A percentile compares a stretch with the other conserved stretches of the same genome.
Evolutionary conservation across 371 early-diverging fungal species (phyloP).

Genomic region (Mucor racemosus): DNA sequence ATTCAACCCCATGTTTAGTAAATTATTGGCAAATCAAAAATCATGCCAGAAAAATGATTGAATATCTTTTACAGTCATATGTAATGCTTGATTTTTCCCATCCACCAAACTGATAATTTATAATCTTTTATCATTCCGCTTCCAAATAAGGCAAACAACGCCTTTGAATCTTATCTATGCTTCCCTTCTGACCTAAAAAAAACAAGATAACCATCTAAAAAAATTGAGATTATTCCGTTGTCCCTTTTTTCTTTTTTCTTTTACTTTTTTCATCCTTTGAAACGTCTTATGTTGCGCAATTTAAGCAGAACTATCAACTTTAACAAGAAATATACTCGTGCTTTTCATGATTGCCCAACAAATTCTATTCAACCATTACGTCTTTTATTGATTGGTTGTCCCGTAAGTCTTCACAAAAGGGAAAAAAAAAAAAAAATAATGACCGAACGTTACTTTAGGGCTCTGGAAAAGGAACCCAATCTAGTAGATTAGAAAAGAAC

Average conservation of each 20-base stretch:
- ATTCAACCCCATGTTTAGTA: not conserved
- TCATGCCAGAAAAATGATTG: not conserved
- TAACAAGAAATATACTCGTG: constrained; percentile 11
- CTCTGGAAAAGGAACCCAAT: constrained; percentile 89
- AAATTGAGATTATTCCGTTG: not conserved
- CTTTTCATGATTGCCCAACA: constrained; percentile 48
- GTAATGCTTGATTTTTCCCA: not conserved
- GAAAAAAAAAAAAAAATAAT: no score
- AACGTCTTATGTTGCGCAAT: constrained; percentile 10
- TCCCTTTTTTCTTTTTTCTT: not conserved
- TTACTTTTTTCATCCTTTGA: not conserved
- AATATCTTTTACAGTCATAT: not conserved
- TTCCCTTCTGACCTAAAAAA: not conserved
- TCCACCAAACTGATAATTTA: not conserved
- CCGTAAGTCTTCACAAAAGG: constrained; percentile 46
- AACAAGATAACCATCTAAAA: not conserved
- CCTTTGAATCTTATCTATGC: constrained; percentile 1
- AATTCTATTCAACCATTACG: constrained; percentile 56
- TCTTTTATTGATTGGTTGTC: constrained; percentile 64
- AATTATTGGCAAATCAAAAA: not conserved
- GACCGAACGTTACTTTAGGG: constrained; percentile 53
- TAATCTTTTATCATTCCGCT: constrained; percentile 6
- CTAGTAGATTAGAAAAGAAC: constrained; percentile 69
- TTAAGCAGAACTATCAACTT: not conserved
- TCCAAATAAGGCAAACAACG: not conserved